phyloP scores from a whole-genome alignment of 2,329 filamentous ascomycete species.

The Calycina herbarum region DNA sequence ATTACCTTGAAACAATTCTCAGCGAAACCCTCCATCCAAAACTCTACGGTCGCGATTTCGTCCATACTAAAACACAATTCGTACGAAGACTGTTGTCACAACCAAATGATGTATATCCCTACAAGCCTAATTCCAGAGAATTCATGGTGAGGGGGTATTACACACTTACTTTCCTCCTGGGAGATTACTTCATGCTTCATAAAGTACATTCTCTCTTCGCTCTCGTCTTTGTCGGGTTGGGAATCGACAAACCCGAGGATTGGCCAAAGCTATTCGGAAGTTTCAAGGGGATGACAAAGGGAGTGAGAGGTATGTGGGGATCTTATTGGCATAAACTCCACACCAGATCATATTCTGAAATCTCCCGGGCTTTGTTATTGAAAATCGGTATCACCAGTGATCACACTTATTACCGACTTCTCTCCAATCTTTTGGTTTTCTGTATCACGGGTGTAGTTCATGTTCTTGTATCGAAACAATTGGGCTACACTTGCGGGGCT shows the following conservation, averaged over 20 bases:
- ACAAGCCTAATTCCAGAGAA: background rate
- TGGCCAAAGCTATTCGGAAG: background rate
- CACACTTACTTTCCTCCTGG: background rate
- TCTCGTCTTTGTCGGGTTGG: background rate
- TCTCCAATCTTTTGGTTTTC: background rate
- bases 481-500: background rate
- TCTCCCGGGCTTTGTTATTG: background rate
- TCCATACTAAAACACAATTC: background rate
- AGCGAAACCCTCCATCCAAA: background rate
- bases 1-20: background rate
- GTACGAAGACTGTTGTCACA: background rate
- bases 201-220: background rate
- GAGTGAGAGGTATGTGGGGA: conserved; percentile 1
- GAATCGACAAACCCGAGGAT: background rate
- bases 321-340: conserved; percentile 1
- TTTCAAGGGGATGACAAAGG: background rate
- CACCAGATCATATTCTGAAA: conserved; percentile 1
- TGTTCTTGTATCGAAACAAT: background rate
- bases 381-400: background rate
- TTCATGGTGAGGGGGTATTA: background rate
- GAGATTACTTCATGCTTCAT: background rate
- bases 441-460: background rate
- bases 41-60: background rate
- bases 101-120: background rate
- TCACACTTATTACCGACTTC: background rate